A percentile compares a stretch with the other conserved stretches of the same genome.
Conservation (phyloP, 1,139 yeast genomes). For the Yamadazyma dendronema region DNA sequence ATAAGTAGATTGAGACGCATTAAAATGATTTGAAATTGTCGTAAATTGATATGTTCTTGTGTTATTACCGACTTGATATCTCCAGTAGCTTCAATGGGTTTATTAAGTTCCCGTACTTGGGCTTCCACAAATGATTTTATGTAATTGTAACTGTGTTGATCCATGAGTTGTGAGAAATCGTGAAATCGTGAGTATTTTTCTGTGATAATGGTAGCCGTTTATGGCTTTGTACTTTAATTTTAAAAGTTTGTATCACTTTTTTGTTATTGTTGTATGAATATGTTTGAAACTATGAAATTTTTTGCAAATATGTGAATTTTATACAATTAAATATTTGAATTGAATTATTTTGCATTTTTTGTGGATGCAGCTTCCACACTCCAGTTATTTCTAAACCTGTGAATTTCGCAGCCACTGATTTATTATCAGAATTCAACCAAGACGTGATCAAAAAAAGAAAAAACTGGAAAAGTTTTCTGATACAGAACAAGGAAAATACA, state of each 20-base stretch:
- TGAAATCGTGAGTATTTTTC: background rate
- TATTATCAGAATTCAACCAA: no score
- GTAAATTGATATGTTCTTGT: conserved; percentile 17
- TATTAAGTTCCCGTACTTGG: conserved; percentile 24
- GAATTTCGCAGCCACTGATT: background rate
- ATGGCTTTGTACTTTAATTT: background rate
- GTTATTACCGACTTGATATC: conserved; percentile 15
- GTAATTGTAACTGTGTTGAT: conserved; percentile 19
- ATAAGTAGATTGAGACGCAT: conserved; percentile 28
- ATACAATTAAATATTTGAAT: no score
- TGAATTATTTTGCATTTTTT: no score
- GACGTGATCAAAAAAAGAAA: no score
- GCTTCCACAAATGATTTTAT: conserved; percentile 31
- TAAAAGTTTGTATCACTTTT: no score
- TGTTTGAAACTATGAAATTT: no score
- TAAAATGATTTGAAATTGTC: conserved; percentile 24
- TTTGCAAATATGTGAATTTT: no score
- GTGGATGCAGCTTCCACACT: no score
- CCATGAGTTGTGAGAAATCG: conserved; percentile 4
- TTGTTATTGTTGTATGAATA: no score
- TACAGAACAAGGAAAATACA: no score
- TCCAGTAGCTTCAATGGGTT: conserved; percentile 23
- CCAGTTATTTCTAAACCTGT: no score
- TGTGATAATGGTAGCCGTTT: background rate
- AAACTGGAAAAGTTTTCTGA: no score